Conservation (phyloP, 495 filamentous ascomycete species). For the Podospora fimiseda region DNA sequence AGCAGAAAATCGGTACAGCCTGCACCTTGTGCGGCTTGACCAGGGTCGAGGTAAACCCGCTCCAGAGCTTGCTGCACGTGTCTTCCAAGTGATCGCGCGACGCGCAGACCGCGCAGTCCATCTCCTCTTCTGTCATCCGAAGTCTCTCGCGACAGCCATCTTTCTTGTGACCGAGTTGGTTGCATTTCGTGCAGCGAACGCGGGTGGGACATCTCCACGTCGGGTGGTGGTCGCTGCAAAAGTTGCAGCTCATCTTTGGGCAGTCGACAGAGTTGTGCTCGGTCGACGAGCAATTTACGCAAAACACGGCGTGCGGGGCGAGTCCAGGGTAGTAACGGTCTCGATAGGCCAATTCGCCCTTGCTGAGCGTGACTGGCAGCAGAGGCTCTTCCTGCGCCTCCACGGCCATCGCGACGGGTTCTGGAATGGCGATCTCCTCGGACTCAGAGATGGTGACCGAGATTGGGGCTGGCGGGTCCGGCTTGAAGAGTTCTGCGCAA, state of each 20-base stretch:
- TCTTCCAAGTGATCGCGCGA: slow-evolving; percentile 27
- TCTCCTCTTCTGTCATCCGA: slow-evolving; percentile 22
- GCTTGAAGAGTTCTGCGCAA: too few relatives aligned
- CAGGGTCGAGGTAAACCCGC: slow-evolving; percentile 24
- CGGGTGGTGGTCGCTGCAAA: slow-evolving; percentile 31
- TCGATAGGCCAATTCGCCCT: slow-evolving; percentile 23
- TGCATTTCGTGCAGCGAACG: slow-evolving; percentile 34
- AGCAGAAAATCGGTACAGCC: slow-evolving; percentile 35
- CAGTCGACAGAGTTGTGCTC: slow-evolving; percentile 30
- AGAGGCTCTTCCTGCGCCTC: neutral
- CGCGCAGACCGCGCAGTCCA: slow-evolving; percentile 33
- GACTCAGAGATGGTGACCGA: too few relatives aligned
- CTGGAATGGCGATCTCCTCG: too few relatives aligned
- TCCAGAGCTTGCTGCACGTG: slow-evolving; percentile 33
- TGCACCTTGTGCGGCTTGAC: slow-evolving; percentile 28
- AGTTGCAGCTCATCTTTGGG: slow-evolving; percentile 27
- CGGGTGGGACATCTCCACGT: slow-evolving; percentile 31
- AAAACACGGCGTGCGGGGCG: slow-evolving; percentile 25
- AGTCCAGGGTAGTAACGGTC: slow-evolving; percentile 35
- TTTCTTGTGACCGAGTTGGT: slow-evolving; percentile 30
- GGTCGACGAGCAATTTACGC: slow-evolving; percentile 31
- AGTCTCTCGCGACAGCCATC: slow-evolving; percentile 31
- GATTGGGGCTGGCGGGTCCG: too few relatives aligned
- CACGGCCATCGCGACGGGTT: too few relatives aligned
- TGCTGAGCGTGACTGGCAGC: slow-evolving; percentile 2